Evolutionary conservation across 257 asterid species (phyloP).

Genomic region (Solanum arcanum): DNA sequence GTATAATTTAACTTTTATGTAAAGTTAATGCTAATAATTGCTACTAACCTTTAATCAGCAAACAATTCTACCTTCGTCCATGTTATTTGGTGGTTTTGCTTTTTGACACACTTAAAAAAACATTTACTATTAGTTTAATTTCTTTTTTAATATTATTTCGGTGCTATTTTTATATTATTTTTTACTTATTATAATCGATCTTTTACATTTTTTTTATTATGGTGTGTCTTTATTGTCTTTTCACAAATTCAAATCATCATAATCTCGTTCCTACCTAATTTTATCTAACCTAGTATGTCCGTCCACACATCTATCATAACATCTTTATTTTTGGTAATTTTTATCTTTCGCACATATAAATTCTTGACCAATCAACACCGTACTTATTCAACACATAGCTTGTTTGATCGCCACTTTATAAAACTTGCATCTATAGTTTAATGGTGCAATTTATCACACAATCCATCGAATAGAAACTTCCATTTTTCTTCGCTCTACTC

Average conservation of each 20-base stretch:
- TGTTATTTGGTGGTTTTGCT: background rate
- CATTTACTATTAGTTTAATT: background rate
- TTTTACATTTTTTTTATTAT: background rate
- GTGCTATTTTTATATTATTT: too few relatives aligned
- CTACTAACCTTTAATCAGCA: background rate
- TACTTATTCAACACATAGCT: background rate
- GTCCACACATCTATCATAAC: background rate
- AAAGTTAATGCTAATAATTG: background rate
- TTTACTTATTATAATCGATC: fast-evolving
- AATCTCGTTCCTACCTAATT: background rate
- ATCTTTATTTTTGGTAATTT: background rate
- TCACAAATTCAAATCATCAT: fast-evolving
- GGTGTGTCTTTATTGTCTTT: too few relatives aligned
- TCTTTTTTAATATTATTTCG: too few relatives aligned
- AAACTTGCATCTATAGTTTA: background rate
- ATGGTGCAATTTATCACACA: background rate
- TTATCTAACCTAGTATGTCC: background rate
- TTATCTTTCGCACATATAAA: background rate
- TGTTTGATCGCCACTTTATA: background rate
- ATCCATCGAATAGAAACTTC: background rate
- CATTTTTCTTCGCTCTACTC: background rate
- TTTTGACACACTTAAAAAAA: background rate
- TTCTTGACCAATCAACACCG: background rate
- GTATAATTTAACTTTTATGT: background rate
- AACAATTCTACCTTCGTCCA: background rate